Evolutionary conservation across 2,329 filamentous ascomycete species (phyloP).

Genomic region (Cyphellophora attinorum): DNA sequence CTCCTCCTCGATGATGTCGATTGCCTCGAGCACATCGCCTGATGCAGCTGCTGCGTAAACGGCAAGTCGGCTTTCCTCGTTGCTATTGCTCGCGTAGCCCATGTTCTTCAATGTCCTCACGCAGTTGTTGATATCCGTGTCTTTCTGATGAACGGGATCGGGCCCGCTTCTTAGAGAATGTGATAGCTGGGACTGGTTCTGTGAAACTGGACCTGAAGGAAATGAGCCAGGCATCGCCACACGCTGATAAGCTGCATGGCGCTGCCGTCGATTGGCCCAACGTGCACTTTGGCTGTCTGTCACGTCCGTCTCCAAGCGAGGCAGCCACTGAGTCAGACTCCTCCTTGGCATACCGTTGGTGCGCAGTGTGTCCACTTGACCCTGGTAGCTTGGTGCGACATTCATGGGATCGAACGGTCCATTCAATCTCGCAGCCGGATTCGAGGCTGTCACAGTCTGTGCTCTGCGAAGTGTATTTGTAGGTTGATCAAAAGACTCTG

Average conservation of each 20-base stretch:
- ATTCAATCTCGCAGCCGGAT: constrained; percentile 18
- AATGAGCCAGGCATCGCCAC: neutral
- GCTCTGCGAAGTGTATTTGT: neutral
- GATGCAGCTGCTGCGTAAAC: constrained; percentile 36
- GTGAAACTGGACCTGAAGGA: neutral
- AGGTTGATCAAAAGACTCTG: neutral
- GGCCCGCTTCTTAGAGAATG: too few species aligned
- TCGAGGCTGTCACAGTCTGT: constrained; percentile 19
- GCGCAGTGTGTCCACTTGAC: neutral
- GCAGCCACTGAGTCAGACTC: too few species aligned
- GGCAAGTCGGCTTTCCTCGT: constrained; percentile 28
- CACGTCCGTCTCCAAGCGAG: too few species aligned
- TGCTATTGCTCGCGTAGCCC: constrained; percentile 28
- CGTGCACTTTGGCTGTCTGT: too few species aligned
- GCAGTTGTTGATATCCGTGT: constrained; percentile 22
- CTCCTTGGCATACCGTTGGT: too few species aligned
- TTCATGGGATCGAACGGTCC: constrained; percentile 19
- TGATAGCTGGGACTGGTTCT: too few species aligned
- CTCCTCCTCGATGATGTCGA: constrained; percentile 43
- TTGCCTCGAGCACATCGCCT: constrained; percentile 33
- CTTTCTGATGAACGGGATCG: neutral
- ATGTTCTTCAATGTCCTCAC: constrained; percentile 29
- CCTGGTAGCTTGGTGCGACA: constrained; percentile 1
- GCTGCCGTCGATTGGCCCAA: too few species aligned
- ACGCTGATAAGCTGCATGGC: neutral